Base-by-base conservation (phyloP, 2,329 filamentous ascomycete species). In the Ophiognomonia clavigignenti-juglandacearum region DNA sequence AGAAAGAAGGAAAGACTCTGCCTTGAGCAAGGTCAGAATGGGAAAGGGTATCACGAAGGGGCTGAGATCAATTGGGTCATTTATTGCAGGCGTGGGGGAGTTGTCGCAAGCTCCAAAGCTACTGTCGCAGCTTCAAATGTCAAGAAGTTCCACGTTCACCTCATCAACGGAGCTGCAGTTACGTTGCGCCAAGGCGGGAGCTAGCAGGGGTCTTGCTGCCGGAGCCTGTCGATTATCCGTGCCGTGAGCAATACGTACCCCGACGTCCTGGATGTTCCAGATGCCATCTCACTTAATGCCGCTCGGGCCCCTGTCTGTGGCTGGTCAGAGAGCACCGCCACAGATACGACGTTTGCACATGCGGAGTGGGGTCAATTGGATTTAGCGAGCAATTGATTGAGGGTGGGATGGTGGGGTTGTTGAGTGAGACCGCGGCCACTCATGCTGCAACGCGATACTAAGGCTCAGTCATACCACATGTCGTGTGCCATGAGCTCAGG, bases 121-220 rank as follows among this genome's bases (percentile, higher is more conserved):
- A 44, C 32, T 34, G 38, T 38, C 38, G 42, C 34, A 22, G 32
- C 36, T 36, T 31, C 53, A 55, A 50, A 16, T 52, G 48, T 40
- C 45, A 27, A 47, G 39, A 59, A 53, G 23, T 60, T 61, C 59
- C 26, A 31, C 41, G 24, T 44, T 31, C 60, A 53, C 58, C 53
- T 57, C 55, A 51, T 48, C 20, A 29, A 34, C 24, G 22, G 32
- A 23, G 31, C 22, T 8, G 20, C 18, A 43, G 42, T 20, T 43
- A 27, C 45, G 37, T 44, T 37, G 39, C 32, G 49, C 49, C 45
- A 51, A 52, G 50, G 42, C 50, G 50, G 50, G 46, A 43, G 35
- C 50, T 49, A 52, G 38, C 34, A 36, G 34, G 34, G 34, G 16
- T 36, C 34, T 18, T 20, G 32, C 14, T 36, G n/a, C 13, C n/a